Evolutionary conservation across 1,139 yeast species (phyloP).

Genomic region (Debaryomycetaceae sp.): DNA sequence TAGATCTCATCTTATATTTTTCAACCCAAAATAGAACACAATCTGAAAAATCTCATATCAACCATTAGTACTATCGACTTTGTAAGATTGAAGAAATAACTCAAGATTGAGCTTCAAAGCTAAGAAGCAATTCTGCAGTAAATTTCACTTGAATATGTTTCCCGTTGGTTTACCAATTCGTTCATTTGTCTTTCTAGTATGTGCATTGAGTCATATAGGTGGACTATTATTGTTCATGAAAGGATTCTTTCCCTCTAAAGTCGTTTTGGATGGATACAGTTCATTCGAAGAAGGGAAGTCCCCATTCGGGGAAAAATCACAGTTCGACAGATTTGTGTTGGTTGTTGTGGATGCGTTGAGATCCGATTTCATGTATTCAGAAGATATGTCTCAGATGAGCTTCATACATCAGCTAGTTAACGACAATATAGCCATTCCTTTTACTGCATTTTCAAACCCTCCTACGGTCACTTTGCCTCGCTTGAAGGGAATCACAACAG

Average conservation of each 20-base stretch:
- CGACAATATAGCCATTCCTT: slow-evolving; percentile 73
- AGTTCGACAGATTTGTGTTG: slow-evolving; percentile 66
- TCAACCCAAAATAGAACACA: neutral
- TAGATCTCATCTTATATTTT: no score
- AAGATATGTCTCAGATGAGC: slow-evolving; percentile 53
- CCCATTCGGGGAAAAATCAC: slow-evolving; percentile 33
- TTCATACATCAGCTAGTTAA: slow-evolving; percentile 66
- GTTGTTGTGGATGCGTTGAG: slow-evolving; percentile 94
- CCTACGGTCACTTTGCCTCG: slow-evolving; percentile 83
- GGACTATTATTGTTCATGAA: slow-evolving; percentile 62
- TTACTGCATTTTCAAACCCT: slow-evolving; percentile 85
- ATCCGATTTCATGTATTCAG: slow-evolving; percentile 77
- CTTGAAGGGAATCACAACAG: slow-evolving; percentile 75
- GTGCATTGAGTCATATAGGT: slow-evolving; percentile 24
- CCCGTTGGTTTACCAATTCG: neutral
- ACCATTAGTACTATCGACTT: no score
- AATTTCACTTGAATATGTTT: neutral
- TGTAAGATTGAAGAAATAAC: no score
- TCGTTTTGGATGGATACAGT: slow-evolving; percentile 57
- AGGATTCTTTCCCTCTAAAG: slow-evolving; percentile 91
- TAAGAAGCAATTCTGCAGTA: no score
- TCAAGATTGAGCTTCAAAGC: no score
- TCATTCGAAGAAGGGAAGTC: slow-evolving; percentile 17
- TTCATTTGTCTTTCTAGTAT: neutral
- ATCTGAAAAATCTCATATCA: neutral